Evolutionary conservation across 23 red algal genomes (phyloP).

Genomic region (Cyanidiococcus yangmingshanensis): DNA sequence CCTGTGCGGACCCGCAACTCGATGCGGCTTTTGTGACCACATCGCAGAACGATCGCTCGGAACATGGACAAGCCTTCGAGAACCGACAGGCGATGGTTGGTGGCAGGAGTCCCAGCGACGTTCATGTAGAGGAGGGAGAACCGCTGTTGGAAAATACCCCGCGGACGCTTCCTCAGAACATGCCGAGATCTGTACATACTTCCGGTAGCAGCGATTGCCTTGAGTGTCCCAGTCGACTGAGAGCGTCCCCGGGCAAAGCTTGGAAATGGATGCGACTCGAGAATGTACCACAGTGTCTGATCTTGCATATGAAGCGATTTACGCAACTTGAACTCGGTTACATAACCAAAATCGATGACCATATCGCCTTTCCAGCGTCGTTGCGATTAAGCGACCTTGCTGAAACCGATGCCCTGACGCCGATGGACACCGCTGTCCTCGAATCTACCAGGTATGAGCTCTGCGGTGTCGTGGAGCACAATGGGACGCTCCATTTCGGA

Average conservation of each 20-base stretch:
- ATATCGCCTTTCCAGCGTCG: not conserved
- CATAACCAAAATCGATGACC: not conserved
- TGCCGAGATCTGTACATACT: not conserved
- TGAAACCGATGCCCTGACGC: not conserved
- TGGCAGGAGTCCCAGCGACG: not conserved
- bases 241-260: not conserved
- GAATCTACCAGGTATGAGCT: not conserved
- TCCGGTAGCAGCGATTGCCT: not conserved
- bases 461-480: slow-evolving; percentile 18
- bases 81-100: not conserved
- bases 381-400: not conserved
- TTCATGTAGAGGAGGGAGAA: not conserved
- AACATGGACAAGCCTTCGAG: not conserved
- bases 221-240: not conserved
- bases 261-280: slow-evolving; percentile 8
- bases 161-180: too few species aligned
- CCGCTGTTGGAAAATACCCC: not conserved
- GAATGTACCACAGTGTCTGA: not conserved
- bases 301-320: slow-evolving; percentile 12
- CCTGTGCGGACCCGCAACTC: not conserved
- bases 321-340: not conserved
- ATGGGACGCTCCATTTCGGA: not conserved
- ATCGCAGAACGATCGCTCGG: not conserved
- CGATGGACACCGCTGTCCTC: not conserved
- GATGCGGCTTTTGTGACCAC: not conserved